Evolutionary conservation across 345 rosid species (phyloP).

Genomic region (Pugionium cornutum): DNA sequence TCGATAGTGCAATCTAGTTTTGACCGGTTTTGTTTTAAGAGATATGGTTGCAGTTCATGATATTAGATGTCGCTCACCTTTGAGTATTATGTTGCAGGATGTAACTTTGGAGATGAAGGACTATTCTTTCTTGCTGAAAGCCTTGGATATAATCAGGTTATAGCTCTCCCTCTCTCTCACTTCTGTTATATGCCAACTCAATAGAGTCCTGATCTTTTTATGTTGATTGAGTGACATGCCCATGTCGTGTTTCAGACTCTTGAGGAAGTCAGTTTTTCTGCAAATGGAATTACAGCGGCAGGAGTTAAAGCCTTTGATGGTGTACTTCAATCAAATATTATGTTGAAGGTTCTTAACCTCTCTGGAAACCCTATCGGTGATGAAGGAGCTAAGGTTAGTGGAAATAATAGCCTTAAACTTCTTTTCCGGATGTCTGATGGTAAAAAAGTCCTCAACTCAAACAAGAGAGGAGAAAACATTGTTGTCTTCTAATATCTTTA

Average conservation of each 20-base stretch:
- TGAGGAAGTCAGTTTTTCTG: slow-evolving; percentile 95
- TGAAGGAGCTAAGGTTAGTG: slow-evolving; percentile 91
- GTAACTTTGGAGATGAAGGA: slow-evolving; percentile 95
- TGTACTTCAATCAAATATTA: slow-evolving; percentile 80
- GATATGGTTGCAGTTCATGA: slow-evolving; percentile 14
- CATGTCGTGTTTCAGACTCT: slow-evolving; percentile 51
- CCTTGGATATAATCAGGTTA: slow-evolving; percentile 90
- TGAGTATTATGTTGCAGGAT: slow-evolving; percentile 50
- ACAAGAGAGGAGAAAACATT: not conserved
- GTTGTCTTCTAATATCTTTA: not conserved
- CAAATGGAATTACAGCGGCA: slow-evolving; percentile 85
- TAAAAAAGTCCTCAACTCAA: not conserved
- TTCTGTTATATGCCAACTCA: slow-evolving; percentile 11
- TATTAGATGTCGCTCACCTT: slow-evolving; percentile 27
- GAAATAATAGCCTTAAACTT: not conserved
- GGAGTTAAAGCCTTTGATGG: slow-evolving; percentile 86
- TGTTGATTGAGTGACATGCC: slow-evolving; percentile 19
- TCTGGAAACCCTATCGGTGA: slow-evolving; percentile 96
- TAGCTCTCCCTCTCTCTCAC: slow-evolving; percentile 16
- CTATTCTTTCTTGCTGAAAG: slow-evolving; percentile 81
- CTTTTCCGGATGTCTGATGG: not conserved
- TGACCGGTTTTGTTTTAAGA: not conserved
- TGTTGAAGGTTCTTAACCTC: slow-evolving; percentile 67
- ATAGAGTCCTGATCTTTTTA: slow-evolving; percentile 5
- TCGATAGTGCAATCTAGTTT: slow-evolving; percentile 3